Evolutionary conservation across 352 stramenopile genomes (phyloP), one percentile per base, ranked within the genome.

Genomic region (Globisporangium okanoganense): DNA sequence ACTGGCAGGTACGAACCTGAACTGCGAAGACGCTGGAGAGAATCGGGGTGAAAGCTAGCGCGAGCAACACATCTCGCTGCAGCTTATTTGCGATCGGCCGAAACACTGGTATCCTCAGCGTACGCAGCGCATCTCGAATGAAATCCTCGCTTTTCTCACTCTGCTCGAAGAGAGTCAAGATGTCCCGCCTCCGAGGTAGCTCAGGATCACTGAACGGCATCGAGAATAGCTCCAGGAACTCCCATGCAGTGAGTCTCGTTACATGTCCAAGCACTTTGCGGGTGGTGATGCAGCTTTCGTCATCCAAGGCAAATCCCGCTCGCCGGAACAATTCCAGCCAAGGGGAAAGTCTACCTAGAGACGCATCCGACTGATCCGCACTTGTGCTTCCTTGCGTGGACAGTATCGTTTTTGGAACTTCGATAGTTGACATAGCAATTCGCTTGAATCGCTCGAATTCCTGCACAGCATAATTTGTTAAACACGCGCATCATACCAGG

Each of bases 221-320:
- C 3, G 82, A 90, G 56, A 95, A 93, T 43, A 78, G 88, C 56
- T 90, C 80, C 57, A 91, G 73, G 58, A 95, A 95, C 52, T 83
- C 75, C 73, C 73, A 88, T 22, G 79, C 80, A 35, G 71, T 88
- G 7, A 94, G 55, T 6, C 71, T 66, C 14, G 58, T 72, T 7
- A 74, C 81, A 25, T 56, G 68, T n/a, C 76, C 67, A 41, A 76
- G 69, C 18, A 72, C 57, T 69, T 69, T 75, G 18, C 70, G 67
- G n/a, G 66, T 78, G 31, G 56, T 62, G 13, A 51, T 65, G 59
- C 71, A 76, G 10, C 67, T 72, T 22, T 90, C 80, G 57, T 89
- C 82, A 59, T 83, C 80, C 36, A 79, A 65, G 12, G 56, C 67
- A 35, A 82, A 65, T 22, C 78, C 82, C 53, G 73, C 75, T 18